Base-by-base conservation (phyloP, 495 filamentous ascomycete genomes). In the Cercophora newfieldiana region DNA sequence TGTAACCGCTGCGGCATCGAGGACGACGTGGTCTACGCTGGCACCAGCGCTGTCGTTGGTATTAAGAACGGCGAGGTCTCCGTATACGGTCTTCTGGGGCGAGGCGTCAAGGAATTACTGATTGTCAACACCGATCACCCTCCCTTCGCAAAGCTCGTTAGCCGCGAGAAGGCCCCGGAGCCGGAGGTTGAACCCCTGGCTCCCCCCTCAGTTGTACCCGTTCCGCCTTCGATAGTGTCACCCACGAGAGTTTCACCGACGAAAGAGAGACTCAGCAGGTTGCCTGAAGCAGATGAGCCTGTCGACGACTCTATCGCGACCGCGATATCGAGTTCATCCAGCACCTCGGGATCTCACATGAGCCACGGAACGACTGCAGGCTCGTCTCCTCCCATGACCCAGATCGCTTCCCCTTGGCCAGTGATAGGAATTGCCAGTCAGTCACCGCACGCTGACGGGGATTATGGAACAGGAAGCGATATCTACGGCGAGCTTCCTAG, bases 1-100 rank as follows among this genome's bases (percentile, higher is more conserved):
- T 90, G 88, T 65, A 97, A 99, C 79, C 86, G 95, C 56, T 83
- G 85, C 63, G 93, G 93, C 2, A 82, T 83, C 25, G 93, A 96
- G 71, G 84, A 84, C 26, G 82, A 83, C 63, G 88, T 82, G 8
- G 77, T 83, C 28, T 99, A 97, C 80, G 94, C 95, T 24, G 95
- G 95, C 12, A 97, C 89, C n/a, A 96, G 91, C 70, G 83, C 88
- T 31, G 88, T 98, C 16, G 77, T 97, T 65, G 90, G 90, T 19
- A 84, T 97, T 69, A 84, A 88, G 64, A 81, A 82, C 64, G 91
- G 88, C 0, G 85, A 85, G 63, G 84, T 91, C 5, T 85, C 79
- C 64, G 82, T 91, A 3, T 92, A 88, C 64, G 90, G 87, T 22
- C 76, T 88, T 3, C 74, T 91, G 26, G 88, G 88, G 16, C 86